These are phyloP conservation scores for Exobasidium cylindrosporum DNA, from an alignment of 1,284 basidiomycete species.

Conservation along the genomic window DNA sequence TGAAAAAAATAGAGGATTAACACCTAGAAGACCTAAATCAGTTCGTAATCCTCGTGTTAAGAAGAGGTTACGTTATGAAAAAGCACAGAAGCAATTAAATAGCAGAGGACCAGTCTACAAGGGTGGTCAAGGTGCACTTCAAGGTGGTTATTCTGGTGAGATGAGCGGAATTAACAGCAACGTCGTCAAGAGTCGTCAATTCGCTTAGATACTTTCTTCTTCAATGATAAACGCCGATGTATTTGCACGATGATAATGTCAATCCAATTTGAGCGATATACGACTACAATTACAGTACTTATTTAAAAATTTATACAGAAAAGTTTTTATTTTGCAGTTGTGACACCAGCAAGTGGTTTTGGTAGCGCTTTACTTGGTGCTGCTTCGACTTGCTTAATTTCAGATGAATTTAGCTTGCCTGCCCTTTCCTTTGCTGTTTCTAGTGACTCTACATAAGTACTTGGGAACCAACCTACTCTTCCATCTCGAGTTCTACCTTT, in stretches of 20 bases:
- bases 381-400: background rate
- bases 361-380: conserved; percentile 14
- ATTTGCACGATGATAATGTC: too few species aligned
- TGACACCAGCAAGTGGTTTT: conserved; percentile 3
- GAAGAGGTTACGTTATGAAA: conserved; percentile 52
- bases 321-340: conserved; percentile 6
- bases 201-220: conserved; percentile 26
- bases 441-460: conserved; percentile 59
- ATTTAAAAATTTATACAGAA: too few species aligned
- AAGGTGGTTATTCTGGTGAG: conserved; percentile 52
- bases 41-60: conserved; percentile 54
- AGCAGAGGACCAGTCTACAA: conserved; percentile 52
- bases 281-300: too few species aligned
- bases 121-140: conserved; percentile 47
- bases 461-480: conserved; percentile 92
- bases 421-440: conserved; percentile 50
- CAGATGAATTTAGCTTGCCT: conserved; percentile 20
- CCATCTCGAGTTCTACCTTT: conserved; percentile 90
- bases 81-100: conserved; percentile 51
- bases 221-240: too few species aligned
- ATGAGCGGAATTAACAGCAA: conserved; percentile 49
- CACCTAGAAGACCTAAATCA: conserved; percentile 44
- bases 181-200: conserved; percentile 51
- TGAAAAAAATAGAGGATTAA: conserved; percentile 53
- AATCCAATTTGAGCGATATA: too few species aligned